Conservation (phyloP, 116 monocot species). For the Dioscorea cayenensis region DNA sequence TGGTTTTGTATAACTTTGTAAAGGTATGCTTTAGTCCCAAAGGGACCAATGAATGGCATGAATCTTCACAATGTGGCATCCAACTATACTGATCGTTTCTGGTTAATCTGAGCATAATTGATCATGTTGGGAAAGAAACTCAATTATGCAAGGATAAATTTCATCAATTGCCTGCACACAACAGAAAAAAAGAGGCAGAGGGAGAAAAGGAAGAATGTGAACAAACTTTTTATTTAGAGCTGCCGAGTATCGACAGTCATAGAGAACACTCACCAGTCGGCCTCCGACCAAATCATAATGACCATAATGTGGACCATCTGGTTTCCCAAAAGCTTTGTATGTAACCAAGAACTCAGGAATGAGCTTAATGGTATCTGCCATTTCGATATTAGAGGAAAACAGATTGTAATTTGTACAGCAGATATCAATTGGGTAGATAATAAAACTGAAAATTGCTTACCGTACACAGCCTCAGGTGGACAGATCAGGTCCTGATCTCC, state of each 20-base stretch:
- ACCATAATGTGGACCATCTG: conserved; percentile 83
- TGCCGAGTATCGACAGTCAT: background rate
- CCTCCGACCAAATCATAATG: conserved; percentile 97
- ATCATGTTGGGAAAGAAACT: conserved; percentile 63
- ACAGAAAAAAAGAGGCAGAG: background rate
- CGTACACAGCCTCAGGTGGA: conserved; percentile 95
- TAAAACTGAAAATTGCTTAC: conserved; percentile 22
- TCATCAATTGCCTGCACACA: conserved; percentile 60
- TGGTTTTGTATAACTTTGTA: background rate
- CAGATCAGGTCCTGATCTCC: conserved; percentile 91
- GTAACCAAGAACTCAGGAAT: conserved; percentile 52
- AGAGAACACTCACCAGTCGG: conserved; percentile 49
- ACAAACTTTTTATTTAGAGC: background rate
- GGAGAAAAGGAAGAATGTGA: background rate
- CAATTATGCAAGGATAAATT: conserved; percentile 78
- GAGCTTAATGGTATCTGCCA: conserved; percentile 79
- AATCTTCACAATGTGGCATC: background rate
- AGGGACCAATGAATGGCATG: background rate
- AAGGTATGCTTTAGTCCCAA: background rate
- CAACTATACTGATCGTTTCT: background rate
- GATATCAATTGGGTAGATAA: background rate
- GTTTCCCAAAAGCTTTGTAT: conserved; percentile 73
- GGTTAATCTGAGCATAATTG: background rate
- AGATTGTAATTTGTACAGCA: background rate
- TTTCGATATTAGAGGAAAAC: background rate